phyloP scores from a whole-genome alignment of 1,139 yeast genomes.

The Yamadazyma taylorii region DNA sequence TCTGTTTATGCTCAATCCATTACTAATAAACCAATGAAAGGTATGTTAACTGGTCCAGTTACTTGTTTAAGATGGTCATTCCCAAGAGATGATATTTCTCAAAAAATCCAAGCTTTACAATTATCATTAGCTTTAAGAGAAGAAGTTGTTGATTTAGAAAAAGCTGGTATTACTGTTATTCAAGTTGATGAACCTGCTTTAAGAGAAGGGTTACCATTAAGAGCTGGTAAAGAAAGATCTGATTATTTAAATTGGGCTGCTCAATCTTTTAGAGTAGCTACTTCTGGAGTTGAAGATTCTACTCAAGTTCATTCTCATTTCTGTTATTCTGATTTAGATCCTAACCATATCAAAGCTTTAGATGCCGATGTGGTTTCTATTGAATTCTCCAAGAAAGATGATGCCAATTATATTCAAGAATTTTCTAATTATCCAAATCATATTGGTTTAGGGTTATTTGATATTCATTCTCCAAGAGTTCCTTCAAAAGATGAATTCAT shows the following conservation, averaged over 20 bases:
- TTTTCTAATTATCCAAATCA: constrained; percentile 99
- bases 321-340: constrained; percentile 99
- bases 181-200: constrained; percentile 99
- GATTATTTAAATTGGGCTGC: constrained; percentile 99
- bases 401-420: constrained; percentile 95
- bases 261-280: constrained; percentile 98
- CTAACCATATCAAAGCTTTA: constrained; percentile 98
- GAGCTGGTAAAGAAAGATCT: constrained; percentile 95
- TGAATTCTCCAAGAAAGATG: constrained; percentile 99
- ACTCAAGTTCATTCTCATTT: constrained; percentile 99
- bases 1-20: constrained; percentile 98
- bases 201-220: constrained; percentile 99
- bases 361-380: constrained; percentile 99
- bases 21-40: constrained; percentile 95
- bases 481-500: constrained; percentile 97
- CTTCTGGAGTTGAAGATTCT: constrained; percentile 92
- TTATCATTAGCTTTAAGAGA: constrained; percentile 97
- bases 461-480: constrained; percentile 99
- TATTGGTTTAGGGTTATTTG: constrained; percentile 98
- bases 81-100: constrained; percentile 99
- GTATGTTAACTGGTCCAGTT: constrained; percentile 99
- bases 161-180: constrained; percentile 95
- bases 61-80: constrained; percentile 99
- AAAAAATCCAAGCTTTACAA: constrained; percentile 94
- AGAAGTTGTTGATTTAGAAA: constrained; percentile 96